phyloP scores from a whole-genome alignment of 78 protist species.

The Trichosphaerium sp. region DNA sequence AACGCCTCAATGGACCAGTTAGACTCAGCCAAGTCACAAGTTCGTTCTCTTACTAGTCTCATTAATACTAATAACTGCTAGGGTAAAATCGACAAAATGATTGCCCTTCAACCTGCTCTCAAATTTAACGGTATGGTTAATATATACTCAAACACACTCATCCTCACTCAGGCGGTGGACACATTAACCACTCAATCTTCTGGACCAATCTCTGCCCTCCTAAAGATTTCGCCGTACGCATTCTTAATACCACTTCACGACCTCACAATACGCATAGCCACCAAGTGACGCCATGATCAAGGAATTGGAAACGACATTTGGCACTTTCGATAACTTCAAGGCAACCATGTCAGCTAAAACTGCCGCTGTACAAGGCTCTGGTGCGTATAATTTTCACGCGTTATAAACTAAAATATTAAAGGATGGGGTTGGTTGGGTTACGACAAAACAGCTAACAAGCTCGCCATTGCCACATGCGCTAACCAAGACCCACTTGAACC shows the following conservation, averaged over 20 bases:
- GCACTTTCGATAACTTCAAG: constrained; percentile 55
- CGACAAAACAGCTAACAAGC: constrained; percentile 16
- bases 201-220: constrained; percentile 87
- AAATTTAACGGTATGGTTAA: constrained; percentile 85
- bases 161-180: constrained; percentile 94
- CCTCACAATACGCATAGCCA: no score
- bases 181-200: constrained; percentile 86
- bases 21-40: constrained; percentile 29
- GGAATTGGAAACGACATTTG: constrained; percentile 21
- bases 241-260: no score
- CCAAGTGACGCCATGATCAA: constrained; percentile 29
- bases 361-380: constrained; percentile 84
- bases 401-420: no score
- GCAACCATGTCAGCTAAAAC: constrained; percentile 54
- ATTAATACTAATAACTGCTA: background rate
- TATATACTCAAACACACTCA: no score
- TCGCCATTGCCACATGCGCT: constrained; percentile 37
- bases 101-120: constrained; percentile 68
- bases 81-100: constrained; percentile 21
- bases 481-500: constrained; percentile 70
- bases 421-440: constrained; percentile 65
- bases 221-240: no score
- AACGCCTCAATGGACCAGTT: constrained; percentile 66
- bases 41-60: background rate
- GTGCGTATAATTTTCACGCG: no score